Conservation (phyloP, 139 green algal genomes). For the Zygnema circumcarinatum region DNA sequence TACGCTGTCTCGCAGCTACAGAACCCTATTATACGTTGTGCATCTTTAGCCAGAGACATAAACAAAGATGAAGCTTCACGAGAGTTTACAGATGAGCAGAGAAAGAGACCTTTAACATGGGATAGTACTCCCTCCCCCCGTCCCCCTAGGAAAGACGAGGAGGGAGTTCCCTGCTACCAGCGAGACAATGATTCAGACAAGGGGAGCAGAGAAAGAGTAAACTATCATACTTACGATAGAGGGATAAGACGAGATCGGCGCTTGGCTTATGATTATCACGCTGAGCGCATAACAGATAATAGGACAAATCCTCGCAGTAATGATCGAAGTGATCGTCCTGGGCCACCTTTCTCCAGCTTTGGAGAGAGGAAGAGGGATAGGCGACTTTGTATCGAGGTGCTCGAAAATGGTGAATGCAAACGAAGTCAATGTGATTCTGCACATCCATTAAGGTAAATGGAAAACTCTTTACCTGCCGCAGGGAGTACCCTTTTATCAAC, state of each 20-base stretch:
- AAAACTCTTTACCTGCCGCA: too few relatives aligned
- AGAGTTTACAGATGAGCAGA: neutral
- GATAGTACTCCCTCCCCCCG: neutral
- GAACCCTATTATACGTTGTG: neutral
- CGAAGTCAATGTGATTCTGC: neutral
- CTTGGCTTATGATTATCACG: neutral
- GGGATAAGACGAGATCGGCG: neutral
- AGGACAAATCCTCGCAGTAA: neutral
- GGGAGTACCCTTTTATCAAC: too few relatives aligned
- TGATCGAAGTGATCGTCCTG: neutral
- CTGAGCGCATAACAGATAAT: neutral
- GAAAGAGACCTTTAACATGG: neutral
- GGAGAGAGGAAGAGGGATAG: neutral
- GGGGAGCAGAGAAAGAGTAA: neutral
- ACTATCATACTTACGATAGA: neutral
- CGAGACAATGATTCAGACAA: neutral
- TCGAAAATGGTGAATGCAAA: neutral
- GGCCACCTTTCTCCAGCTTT: neutral
- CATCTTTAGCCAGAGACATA: neutral
- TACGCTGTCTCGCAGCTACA: neutral
- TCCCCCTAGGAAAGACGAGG: neutral
- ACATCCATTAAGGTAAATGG: neutral
- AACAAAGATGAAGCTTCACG: neutral
- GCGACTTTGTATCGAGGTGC: neutral
- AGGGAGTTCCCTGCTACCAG: neutral